Percentiles rank a stretch among this genome's conserved stretches.
Conservation (phyloP, 2,329 filamentous ascomycete genomes). For the Stagonosporopsis vannaccii region DNA sequence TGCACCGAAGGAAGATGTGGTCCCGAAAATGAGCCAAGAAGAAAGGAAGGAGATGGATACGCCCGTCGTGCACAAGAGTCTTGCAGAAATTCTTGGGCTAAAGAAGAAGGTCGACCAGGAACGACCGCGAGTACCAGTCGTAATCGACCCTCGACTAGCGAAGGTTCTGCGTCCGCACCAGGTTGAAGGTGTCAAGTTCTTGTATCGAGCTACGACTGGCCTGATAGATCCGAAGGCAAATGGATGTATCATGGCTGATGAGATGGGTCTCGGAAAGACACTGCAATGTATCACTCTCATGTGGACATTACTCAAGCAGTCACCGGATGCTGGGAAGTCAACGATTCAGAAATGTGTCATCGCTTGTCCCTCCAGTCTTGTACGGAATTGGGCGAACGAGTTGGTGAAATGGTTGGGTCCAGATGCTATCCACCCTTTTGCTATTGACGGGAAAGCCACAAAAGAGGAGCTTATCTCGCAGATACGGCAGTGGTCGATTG, state of each 20-base stretch:
- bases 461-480: constrained; percentile 93
- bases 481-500: constrained; percentile 92
- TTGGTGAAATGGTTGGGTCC: constrained; percentile 94
- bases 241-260: constrained; percentile 99
- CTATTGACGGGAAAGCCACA: constrained; percentile 93
- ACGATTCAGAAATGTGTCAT: constrained; percentile 98
- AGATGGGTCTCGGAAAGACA: constrained; percentile 98
- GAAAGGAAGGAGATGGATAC: constrained; percentile 67
- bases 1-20: constrained; percentile 53
- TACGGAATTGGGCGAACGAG: constrained; percentile 98
- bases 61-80: constrained; percentile 89
- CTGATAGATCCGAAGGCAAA: constrained; percentile 92
- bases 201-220: constrained; percentile 95
- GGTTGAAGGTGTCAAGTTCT: constrained; percentile 96
- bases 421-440: constrained; percentile 90
- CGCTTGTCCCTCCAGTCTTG: constrained; percentile 93
- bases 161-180: constrained; percentile 96
- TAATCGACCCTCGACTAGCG: constrained; percentile 88
- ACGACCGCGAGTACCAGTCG: constrained; percentile 89
- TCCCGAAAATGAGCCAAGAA: constrained; percentile 58
- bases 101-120: constrained; percentile 89
- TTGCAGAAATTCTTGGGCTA: constrained; percentile 92
- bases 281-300: constrained; percentile 95
- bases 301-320: constrained; percentile 97
- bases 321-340: constrained; percentile 89